These are phyloP conservation scores for Ophiocordyceps robertsii DNA, from an alignment of 2,329 filamentous ascomycete species.

Conservation along the genomic window DNA sequence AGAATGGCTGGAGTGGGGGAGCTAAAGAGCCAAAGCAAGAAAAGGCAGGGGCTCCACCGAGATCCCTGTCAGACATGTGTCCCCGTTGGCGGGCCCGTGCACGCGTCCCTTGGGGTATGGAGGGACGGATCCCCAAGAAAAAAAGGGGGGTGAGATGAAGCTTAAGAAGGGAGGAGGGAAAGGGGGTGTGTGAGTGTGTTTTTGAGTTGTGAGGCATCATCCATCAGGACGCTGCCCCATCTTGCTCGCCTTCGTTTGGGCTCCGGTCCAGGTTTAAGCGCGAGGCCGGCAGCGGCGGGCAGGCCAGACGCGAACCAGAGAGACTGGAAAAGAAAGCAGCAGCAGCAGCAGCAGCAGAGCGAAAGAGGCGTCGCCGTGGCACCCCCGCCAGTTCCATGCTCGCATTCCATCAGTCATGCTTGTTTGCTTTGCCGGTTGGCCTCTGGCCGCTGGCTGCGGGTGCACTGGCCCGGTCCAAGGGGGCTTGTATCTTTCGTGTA, in stretches of 20 bases:
- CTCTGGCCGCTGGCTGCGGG: too few species aligned
- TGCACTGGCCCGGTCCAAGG: too few species aligned
- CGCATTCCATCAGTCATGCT: too few species aligned
- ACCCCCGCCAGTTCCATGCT: too few species aligned
- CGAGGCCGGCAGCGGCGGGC: too few species aligned
- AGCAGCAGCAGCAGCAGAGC: too few species aligned
- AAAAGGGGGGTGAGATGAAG: background rate
- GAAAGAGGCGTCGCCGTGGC: too few species aligned
- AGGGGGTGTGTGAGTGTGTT: background rate
- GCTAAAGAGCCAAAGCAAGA: background rate
- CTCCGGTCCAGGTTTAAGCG: background rate
- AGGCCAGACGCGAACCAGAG: too few species aligned
- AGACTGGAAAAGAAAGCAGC: too few species aligned
- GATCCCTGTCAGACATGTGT: slow-evolving; percentile 6
- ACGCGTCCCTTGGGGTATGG: background rate
- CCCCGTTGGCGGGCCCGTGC: slow-evolving; percentile 2
- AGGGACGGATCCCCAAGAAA: background rate
- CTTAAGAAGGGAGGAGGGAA: background rate
- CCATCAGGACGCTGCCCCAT: too few species aligned
- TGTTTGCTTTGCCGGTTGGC: too few species aligned
- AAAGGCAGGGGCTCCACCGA: background rate
- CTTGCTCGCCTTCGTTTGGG: background rate
- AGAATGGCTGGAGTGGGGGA: background rate
- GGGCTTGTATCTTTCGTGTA: too few species aligned
- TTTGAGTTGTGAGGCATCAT: background rate